Evolutionary conservation across 306 rosid species (phyloP).

Genomic region (Hippophae gyantsensis): DNA sequence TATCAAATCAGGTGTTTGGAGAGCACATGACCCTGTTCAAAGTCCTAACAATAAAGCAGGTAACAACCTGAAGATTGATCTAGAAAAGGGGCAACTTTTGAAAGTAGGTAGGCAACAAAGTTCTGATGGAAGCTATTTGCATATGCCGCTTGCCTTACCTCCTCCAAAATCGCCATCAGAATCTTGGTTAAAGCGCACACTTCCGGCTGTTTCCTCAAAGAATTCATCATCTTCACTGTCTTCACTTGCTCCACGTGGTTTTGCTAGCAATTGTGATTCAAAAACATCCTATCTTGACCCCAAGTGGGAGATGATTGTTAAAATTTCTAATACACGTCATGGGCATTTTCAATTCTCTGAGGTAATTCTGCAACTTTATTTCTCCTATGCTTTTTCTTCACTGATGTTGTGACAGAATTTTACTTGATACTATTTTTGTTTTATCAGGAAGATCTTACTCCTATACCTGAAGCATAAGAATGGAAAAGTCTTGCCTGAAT

Average conservation of each 20-base stretch:
- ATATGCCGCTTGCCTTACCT: constrained; percentile 46
- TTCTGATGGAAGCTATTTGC: constrained; percentile 14
- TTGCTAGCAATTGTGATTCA: constrained; percentile 17
- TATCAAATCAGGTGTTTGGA: constrained; percentile 15
- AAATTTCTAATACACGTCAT: constrained; percentile 33
- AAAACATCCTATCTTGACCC: constrained; percentile 20
- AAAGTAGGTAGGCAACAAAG: constrained; percentile 17
- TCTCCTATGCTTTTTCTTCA: constrained; percentile 13
- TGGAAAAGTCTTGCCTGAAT: constrained; percentile 16
- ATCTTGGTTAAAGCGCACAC: constrained; percentile 80
- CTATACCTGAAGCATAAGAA: constrained; percentile 60
- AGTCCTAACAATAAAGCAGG: constrained; percentile 18
- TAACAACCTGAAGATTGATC: constrained; percentile 22
- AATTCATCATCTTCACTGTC: constrained; percentile 27
- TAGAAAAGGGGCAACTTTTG: constrained; percentile 19
- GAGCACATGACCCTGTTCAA: constrained; percentile 16
- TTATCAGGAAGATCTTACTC: constrained; percentile 46
- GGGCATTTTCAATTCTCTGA: constrained; percentile 41
- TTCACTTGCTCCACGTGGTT: constrained; percentile 24
- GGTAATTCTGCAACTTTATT: constrained; percentile 37
- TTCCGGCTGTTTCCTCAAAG: constrained; percentile 50
- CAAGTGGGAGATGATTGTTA: constrained; percentile 48
- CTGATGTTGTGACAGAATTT: constrained; percentile 2
- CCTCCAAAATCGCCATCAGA: constrained; percentile 84
- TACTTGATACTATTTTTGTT: constrained; percentile 13